A percentile compares a stretch with the other conserved stretches of the same genome.
Conservation (phyloP, 768 basidiomycete genomes). For the Cystobasidium tubakii region DNA sequence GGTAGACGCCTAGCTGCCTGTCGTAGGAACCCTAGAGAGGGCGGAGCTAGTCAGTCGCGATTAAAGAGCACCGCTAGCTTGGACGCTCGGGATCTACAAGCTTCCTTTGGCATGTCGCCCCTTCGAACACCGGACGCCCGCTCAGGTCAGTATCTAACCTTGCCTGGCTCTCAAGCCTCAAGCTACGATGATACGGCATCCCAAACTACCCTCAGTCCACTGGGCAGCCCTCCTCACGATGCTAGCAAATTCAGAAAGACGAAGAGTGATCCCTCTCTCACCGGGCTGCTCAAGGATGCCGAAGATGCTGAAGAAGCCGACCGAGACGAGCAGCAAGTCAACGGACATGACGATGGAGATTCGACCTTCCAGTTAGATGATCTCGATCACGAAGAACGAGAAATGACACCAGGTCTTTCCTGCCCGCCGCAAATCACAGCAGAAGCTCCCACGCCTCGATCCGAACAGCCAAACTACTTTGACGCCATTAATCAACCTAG, state of each 20-base stretch:
- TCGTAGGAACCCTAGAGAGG: neutral
- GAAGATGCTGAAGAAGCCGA: constrained; percentile 21
- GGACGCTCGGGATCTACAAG: constrained; percentile 27
- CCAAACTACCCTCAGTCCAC: neutral
- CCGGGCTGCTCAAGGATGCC: constrained; percentile 12
- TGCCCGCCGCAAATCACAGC: neutral
- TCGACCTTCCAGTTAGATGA: constrained; percentile 30
- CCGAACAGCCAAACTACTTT: neutral
- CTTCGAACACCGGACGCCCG: neutral
- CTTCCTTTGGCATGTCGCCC: neutral
- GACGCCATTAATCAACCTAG: neutral
- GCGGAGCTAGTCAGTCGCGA: neutral
- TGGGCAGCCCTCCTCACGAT: constrained; percentile 5
- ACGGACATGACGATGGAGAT: neutral
- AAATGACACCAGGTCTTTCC: neutral
- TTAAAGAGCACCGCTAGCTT: constrained; percentile 27
- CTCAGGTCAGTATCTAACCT: neutral
- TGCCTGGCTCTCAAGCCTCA: constrained; percentile 31
- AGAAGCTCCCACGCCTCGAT: constrained; percentile 22
- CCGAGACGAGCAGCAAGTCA: neutral
- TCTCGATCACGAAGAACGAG: constrained; percentile 3
- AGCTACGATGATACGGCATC: constrained; percentile 27
- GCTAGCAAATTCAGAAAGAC: constrained; percentile 15
- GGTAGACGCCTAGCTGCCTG: constrained; percentile 24
- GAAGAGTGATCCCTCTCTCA: constrained; percentile 25